These are phyloP conservation scores for Starmerella sirachaensis DNA, from an alignment of 805 yeast genomes.

Conservation along the genomic window DNA sequence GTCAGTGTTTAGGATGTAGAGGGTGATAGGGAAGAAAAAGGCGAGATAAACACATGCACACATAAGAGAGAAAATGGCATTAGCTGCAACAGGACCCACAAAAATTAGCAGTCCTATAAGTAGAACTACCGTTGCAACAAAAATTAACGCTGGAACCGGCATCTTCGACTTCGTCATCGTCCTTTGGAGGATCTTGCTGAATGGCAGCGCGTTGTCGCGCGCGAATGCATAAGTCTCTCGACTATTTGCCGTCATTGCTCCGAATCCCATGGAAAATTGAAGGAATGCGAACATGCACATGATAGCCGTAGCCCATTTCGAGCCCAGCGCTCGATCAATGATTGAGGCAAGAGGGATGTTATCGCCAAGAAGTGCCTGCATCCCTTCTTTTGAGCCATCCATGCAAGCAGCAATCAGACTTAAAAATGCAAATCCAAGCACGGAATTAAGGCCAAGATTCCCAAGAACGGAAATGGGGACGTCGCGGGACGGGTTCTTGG, in stretches of 20 bases:
- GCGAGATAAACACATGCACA: conserved; percentile 52
- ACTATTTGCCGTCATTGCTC: conserved; percentile 49
- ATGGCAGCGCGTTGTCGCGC: conserved; percentile 65
- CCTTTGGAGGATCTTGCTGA: conserved; percentile 41
- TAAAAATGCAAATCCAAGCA: conserved; percentile 45
- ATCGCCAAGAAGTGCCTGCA: conserved; percentile 34
- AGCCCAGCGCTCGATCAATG: conserved; percentile 49
- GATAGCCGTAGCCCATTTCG: conserved; percentile 50
- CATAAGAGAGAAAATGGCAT: conserved; percentile 51
- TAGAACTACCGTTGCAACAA: conserved; percentile 39
- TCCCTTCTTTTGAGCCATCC: conserved; percentile 36
- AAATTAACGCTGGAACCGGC: conserved; percentile 53
- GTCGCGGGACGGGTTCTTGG: conserved; percentile 45
- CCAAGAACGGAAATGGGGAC: conserved; percentile 54
- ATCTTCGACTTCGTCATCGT: conserved; percentile 48
- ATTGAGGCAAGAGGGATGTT: conserved; percentile 59
- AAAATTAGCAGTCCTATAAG: conserved; percentile 46
- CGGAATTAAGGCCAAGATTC: conserved; percentile 43
- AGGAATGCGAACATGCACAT: conserved; percentile 47
- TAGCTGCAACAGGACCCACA: conserved; percentile 47
- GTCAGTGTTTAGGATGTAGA: conserved; percentile 38
- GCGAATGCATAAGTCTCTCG: conserved; percentile 67
- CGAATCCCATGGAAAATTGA: conserved; percentile 57
- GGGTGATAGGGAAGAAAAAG: conserved; percentile 48
- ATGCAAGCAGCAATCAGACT: conserved; percentile 41